Percentiles rank a stretch among this genome's conserved stretches.
Evolutionary conservation across 768 basidiomycete genomes (phyloP).

Genomic region (Leccinum sublutescens): DNA sequence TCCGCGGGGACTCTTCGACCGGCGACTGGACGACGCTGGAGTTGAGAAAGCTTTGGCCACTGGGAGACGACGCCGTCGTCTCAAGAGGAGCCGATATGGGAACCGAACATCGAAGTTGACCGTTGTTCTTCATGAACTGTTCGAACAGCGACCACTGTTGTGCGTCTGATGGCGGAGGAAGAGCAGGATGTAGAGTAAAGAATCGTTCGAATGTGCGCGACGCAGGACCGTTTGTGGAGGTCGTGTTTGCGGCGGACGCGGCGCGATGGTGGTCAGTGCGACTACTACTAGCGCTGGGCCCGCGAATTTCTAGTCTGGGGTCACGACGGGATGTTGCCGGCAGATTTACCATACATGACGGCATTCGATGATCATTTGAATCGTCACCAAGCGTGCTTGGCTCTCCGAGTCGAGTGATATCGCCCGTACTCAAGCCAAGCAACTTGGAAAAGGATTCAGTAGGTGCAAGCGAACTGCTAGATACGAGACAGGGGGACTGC

Average conservation of each 20-base stretch:
- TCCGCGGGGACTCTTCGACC: not conserved
- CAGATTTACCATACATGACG: constrained; percentile 13
- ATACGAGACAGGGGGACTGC: not conserved
- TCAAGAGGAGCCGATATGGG: not conserved
- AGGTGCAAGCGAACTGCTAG: not conserved
- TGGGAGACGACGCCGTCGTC: not conserved
- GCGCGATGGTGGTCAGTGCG: not conserved
- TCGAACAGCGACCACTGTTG: constrained; percentile 65
- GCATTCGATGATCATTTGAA: constrained; percentile 3
- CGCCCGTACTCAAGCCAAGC: not conserved
- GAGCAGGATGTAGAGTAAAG: constrained; percentile 3
- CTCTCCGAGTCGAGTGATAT: not conserved
- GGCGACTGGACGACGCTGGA: constrained; percentile 5
- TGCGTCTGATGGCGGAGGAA: constrained; percentile 20
- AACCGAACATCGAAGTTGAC: constrained; percentile 32
- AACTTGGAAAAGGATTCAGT: not conserved
- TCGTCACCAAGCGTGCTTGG: not conserved
- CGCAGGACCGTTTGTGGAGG: constrained; percentile 10
- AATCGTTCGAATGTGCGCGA: constrained; percentile 13
- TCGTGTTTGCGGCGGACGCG: not conserved
- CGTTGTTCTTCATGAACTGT: constrained; percentile 69
- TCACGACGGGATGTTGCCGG: not conserved
- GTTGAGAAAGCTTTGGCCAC: not conserved
- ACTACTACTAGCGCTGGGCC: not conserved
- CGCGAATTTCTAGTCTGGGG: not conserved